Evolutionary conservation across 2,329 filamentous ascomycete genomes (phyloP).

Genomic region (Talaromyces marneffei): DNA sequence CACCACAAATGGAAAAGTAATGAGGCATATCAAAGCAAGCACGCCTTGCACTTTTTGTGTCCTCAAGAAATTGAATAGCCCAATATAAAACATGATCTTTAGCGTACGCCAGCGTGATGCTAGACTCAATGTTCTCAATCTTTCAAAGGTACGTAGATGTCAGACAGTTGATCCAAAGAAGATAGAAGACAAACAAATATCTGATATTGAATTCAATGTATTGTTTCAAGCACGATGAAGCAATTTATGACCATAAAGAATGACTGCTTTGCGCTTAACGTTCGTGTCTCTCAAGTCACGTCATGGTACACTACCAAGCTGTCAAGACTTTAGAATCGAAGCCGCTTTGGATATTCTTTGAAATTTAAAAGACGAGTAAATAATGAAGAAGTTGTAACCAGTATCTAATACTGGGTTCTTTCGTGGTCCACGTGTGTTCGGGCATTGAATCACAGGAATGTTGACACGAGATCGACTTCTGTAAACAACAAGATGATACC

Average conservation of each 20-base stretch:
- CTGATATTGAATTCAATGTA: not conserved
- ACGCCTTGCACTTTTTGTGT: conserved; percentile 13
- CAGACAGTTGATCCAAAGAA: not conserved
- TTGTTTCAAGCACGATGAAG: too few relatives aligned
- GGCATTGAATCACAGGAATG: not conserved
- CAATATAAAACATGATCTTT: conserved; percentile 4
- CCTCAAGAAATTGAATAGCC: conserved; percentile 11
- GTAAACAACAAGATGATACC: not conserved
- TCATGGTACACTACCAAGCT: not conserved
- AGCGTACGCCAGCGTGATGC: not conserved
- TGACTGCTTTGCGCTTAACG: not conserved
- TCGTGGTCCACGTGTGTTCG: not conserved
- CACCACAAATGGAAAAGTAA: conserved; percentile 26
- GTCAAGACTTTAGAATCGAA: not conserved
- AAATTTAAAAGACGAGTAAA: not conserved
- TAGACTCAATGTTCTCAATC: not conserved
- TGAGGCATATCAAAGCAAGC: conserved; percentile 36
- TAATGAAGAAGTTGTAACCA: not conserved
- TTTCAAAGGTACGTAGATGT: too few relatives aligned
- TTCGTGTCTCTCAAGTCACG: not conserved
- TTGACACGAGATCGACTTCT: not conserved
- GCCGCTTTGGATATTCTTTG: not conserved
- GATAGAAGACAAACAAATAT: not conserved
- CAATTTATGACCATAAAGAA: not conserved
- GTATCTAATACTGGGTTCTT: not conserved